Base-by-base conservation (phyloP, 306 rosid species). In the Benincasa hispida region DNA sequence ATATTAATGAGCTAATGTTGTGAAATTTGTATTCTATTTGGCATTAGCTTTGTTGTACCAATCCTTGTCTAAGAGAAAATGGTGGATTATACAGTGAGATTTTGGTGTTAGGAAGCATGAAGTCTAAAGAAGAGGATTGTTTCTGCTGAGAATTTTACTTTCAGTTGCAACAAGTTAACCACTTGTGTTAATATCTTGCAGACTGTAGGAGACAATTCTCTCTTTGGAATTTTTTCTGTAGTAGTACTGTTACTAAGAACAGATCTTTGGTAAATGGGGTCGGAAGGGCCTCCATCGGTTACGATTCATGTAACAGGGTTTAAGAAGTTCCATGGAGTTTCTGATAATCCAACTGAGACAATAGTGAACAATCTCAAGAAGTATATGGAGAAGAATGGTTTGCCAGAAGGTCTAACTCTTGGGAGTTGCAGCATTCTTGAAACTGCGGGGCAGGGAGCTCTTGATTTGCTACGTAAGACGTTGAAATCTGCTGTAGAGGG, bases 251-350 rank as follows among this genome's bases (percentile, higher is more conserved):
- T 37, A 50, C 63, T 21, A 70, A 77, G 55, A 83, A 9, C 66
- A 53, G 76, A 79, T 82, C 35, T n/a, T 72, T 72, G 55, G 60
- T 57, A 82, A 87, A 94, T 91, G 98, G 98, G 98, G 77, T 94
- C 98, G 41, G 98, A 94, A 86, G 90, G 91, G 84, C 94, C 98
- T 84, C 82, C 89, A 15, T 78, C 91, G 14, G 87, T 90, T 45
- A 89, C 89, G 51, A 82, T 94, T 87, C 87, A 91, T 82, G 87
- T 91, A 53, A 94, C 98, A 10, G 98, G 98, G 66, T 94, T 94
- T 82, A 91, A 90, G 92, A 94, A 90, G 87, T 94, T 94, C 85
- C 97, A 94, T 59, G 97, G 98, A 77, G 97, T 94, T 87, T 89
- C 95, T 0, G 96, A 90, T 81, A 94, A 94, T 83, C 98, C 98